A percentile compares a stretch with the other conserved stretches of the same genome.
phyloP scores from a whole-genome alignment of 192 early-diverging fungal genomes.

The Entrophospora sp. region DNA sequence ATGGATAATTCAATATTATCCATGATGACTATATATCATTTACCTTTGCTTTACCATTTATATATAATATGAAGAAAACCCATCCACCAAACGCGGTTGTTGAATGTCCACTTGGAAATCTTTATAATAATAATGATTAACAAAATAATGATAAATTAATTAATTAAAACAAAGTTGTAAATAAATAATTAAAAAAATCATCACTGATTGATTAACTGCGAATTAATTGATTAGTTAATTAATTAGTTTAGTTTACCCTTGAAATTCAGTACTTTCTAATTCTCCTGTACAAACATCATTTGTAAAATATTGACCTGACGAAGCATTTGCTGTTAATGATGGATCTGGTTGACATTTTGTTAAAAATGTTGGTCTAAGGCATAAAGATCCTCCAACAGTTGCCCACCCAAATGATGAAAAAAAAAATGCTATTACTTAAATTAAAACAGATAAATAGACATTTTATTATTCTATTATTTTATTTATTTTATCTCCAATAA shows the following conservation, averaged over 20 bases:
- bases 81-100: slow-evolving; percentile 19
- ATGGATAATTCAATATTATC: neutral
- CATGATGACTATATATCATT: neutral
- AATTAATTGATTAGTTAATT: no score
- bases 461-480: no score
- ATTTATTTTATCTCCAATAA: no score
- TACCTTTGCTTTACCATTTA: slow-evolving; percentile 14
- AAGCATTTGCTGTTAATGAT: neutral
- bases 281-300: slow-evolving; percentile 2
- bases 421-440: neutral
- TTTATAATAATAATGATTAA: neutral
- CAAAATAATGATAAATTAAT: no score
- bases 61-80: slow-evolving; percentile 12
- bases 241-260: slow-evolving; percentile 18
- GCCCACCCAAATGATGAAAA: slow-evolving; percentile 12
- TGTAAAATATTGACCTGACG: neutral
- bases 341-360: slow-evolving; percentile 9
- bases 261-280: slow-evolving; percentile 13
- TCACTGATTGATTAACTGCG: no score
- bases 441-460: neutral
- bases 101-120: slow-evolving; percentile 16
- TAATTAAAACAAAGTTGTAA: no score
- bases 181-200: no score
- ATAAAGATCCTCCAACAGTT: slow-evolving; percentile 6
- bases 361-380: slow-evolving; percentile 13